phyloP scores from a whole-genome alignment of 805 yeast species.

The Hermanozyma aechmeae region DNA sequence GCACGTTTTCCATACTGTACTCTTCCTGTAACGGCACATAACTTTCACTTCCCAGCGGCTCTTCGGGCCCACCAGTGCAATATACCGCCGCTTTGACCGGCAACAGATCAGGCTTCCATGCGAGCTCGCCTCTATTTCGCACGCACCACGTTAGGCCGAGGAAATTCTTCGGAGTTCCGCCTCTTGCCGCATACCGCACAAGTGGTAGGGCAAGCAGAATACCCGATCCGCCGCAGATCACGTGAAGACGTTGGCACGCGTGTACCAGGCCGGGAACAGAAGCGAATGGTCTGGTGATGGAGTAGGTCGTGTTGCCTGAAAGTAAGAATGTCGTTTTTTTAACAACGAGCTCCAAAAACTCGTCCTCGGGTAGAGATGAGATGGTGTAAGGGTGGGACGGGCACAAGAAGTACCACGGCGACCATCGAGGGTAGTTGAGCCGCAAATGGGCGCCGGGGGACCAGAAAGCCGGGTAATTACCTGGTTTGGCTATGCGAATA shows the following conservation, averaged over 20 bases:
- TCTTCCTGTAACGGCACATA: no score
- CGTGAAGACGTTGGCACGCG: constrained; percentile 41
- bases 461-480: constrained; percentile 12
- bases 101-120: no score
- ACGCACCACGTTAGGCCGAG: constrained; percentile 50
- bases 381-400: constrained; percentile 68
- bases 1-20: constrained; percentile 28
- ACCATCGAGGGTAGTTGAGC: constrained; percentile 21
- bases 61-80: no score
- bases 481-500: constrained; percentile 13
- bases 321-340: constrained; percentile 31
- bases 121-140: constrained; percentile 35
- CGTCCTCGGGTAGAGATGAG: constrained; percentile 34
- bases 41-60: no score
- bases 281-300: constrained; percentile 25
- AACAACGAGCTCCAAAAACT: constrained; percentile 34
- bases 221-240: constrained; percentile 70
- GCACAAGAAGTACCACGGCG: no score
- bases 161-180: constrained; percentile 8
- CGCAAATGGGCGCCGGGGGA: constrained; percentile 55
- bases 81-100: no score
- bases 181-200: constrained; percentile 30
- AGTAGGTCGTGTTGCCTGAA: constrained; percentile 5
- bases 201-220: constrained; percentile 54
- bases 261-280: constrained; percentile 38